Base-by-base conservation (phyloP, 192 early-diverging fungal genomes). In the Coemansia sp. region DNA sequence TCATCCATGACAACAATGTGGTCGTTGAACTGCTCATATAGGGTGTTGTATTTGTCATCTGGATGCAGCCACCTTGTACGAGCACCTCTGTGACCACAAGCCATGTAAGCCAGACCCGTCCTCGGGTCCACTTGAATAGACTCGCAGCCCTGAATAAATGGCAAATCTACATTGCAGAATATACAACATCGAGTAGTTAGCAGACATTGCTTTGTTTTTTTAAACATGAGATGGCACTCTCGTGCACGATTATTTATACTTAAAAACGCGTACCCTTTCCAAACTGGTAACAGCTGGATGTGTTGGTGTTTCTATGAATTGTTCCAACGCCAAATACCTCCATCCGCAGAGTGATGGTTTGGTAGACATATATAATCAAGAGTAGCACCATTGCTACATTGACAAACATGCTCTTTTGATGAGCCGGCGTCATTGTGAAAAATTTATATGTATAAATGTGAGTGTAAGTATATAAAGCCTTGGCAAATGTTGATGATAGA, bases 81-180 rank as follows among this genome's bases (percentile, higher is more conserved):
- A 0, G 63, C 26, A 26, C 65, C 45, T n/a, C 69, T 56, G 42
- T 68, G 55, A 11, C 79, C 79, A 34, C 82, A 84, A n/a, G 82
- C 60, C 48, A 78, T 52, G 60, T 80, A 84, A 19, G 72, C 82
- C 23, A 73, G 50, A 3, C 80, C 77, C 5, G 78, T 72, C 7
- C 50, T 52, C 25, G 67, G 72, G 54, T 82, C 80, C 20, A 81
- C 63, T 22, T 73, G 76, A 22, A 84, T 69, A 38, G 79, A 81
- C 58, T 84, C 82, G 24, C 82, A 84, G n/a, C 77, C 77, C 23
- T 84, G 71, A 9, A 74, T 20, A 47, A 59, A 33, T 10, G 48
- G 49, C 15, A 61, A 53, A 26, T 67, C 71, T 74, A 74, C 27
- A 42, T 8, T 14, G n/a, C 33, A 24, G 9, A 44, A 18, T 9